Evolutionary conservation across 2,329 filamentous ascomycete species (phyloP).

Genomic region (Cladophialophora exuberans): DNA sequence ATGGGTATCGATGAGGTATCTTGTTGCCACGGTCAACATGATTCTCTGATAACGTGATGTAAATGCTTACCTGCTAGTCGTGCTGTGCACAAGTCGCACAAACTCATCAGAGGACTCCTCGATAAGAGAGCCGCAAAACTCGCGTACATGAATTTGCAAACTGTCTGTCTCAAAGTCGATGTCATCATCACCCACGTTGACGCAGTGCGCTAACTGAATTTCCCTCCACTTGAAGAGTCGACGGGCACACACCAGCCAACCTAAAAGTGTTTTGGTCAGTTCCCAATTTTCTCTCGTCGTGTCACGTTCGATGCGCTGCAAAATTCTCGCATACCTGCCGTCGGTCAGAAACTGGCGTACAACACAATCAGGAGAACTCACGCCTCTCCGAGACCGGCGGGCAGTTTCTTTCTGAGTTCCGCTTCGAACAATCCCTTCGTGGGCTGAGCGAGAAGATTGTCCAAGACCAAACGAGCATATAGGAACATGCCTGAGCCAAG

Average conservation of each 20-base stretch:
- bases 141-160: neutral
- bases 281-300: neutral
- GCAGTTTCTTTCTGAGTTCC: neutral
- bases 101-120: neutral
- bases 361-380: neutral
- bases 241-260: neutral
- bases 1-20: neutral
- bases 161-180: neutral
- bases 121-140: neutral
- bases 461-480: conserved; percentile 35
- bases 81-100: neutral
- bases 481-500: conserved; percentile 36
- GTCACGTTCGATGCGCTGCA: conserved; percentile 8
- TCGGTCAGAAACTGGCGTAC: neutral
- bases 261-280: neutral
- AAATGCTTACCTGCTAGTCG: neutral
- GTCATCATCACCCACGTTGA: neutral
- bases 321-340: conserved; percentile 2
- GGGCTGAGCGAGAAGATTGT: conserved; percentile 33
- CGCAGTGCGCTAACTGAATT: neutral
- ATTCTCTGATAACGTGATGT: neutral
- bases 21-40: neutral
- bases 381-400: neutral
- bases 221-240: neutral
- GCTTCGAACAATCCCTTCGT: conserved; percentile 6